phyloP scores from a whole-genome alignment of 495 filamentous ascomycete genomes.

The Podospora australis region DNA sequence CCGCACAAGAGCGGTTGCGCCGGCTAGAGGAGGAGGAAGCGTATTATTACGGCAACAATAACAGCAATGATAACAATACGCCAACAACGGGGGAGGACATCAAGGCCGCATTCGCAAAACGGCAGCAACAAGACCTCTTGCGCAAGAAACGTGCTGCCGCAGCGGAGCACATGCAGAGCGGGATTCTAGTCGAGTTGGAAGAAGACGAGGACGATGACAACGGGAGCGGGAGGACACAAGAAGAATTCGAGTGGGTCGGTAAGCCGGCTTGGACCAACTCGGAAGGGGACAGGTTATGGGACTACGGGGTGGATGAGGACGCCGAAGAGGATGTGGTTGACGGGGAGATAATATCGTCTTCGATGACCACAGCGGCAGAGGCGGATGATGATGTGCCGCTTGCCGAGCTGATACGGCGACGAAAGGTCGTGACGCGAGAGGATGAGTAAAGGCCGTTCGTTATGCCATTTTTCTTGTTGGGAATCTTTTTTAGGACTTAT shows the following conservation, averaged over 20 bases:
- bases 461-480: too few species aligned
- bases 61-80: not conserved
- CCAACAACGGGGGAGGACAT: conserved; percentile 23
- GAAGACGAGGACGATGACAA: conserved; percentile 39
- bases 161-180: conserved; percentile 22
- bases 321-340: conserved; percentile 53
- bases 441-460: too few species aligned
- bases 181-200: conserved; percentile 35
- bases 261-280: conserved; percentile 72
- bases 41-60: conserved; percentile 4
- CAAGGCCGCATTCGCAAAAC: conserved; percentile 28
- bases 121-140: conserved; percentile 43
- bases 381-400: conserved; percentile 72
- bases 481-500: too few species aligned
- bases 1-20: conserved; percentile 10
- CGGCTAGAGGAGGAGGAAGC: conserved; percentile 8
- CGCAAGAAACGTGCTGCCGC: conserved; percentile 14
- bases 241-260: conserved; percentile 35
- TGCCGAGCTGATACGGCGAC: conserved; percentile 53
- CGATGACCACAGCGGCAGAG: too few species aligned
- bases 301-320: conserved; percentile 89
- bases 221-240: conserved; percentile 16
- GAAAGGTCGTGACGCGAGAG: conserved; percentile 31
- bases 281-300: conserved; percentile 76
- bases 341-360: too few species aligned